Evolutionary conservation across 345 rosid genomes (phyloP).

Genomic region (Salix viminalis): DNA sequence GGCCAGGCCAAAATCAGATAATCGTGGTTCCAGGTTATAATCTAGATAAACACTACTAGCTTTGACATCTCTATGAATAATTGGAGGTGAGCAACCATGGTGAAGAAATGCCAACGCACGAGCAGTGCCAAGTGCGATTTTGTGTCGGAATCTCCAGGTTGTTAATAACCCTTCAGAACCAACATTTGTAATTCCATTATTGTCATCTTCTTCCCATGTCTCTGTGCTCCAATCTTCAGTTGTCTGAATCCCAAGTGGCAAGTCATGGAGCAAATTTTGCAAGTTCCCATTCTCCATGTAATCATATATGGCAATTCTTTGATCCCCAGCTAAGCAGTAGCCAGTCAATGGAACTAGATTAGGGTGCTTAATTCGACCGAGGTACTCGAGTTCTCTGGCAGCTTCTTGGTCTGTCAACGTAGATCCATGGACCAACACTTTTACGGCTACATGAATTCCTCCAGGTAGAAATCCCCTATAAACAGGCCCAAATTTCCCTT

Average conservation of each 20-base stretch:
- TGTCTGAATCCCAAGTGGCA: slow-evolving; percentile 75
- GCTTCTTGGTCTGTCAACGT: slow-evolving; percentile 85
- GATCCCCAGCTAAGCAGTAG: slow-evolving; percentile 90
- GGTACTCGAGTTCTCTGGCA: slow-evolving; percentile 82
- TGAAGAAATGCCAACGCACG: slow-evolving; percentile 90
- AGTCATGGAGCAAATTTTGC: slow-evolving; percentile 79
- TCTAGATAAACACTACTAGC: slow-evolving; percentile 89
- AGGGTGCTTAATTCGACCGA: slow-evolving; percentile 82
- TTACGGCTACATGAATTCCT: slow-evolving; percentile 90
- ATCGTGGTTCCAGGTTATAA: slow-evolving; percentile 70
- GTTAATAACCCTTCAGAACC: slow-evolving; percentile 59
- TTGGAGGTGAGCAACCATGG: slow-evolving; percentile 90
- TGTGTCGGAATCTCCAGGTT: slow-evolving; percentile 81
- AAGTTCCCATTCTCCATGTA: slow-evolving; percentile 97
- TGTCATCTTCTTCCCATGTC: slow-evolving; percentile 73
- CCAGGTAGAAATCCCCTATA: slow-evolving; percentile 88
- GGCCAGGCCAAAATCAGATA: slow-evolving; percentile 84
- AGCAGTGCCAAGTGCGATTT: slow-evolving; percentile 80
- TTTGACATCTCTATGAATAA: slow-evolving; percentile 81
- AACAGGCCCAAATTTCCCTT: slow-evolving; percentile 91
- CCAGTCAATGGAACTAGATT: slow-evolving; percentile 90
- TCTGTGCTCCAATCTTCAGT: slow-evolving; percentile 86
- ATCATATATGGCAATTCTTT: slow-evolving; percentile 87
- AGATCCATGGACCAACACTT: slow-evolving; percentile 86
- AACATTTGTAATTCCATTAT: slow-evolving; percentile 55